Percentiles rank a stretch among this genome's conserved stretches.
Evolutionary conservation across 2,329 filamentous ascomycete species (phyloP).

Genomic region (Coleophoma crateriformis): DNA sequence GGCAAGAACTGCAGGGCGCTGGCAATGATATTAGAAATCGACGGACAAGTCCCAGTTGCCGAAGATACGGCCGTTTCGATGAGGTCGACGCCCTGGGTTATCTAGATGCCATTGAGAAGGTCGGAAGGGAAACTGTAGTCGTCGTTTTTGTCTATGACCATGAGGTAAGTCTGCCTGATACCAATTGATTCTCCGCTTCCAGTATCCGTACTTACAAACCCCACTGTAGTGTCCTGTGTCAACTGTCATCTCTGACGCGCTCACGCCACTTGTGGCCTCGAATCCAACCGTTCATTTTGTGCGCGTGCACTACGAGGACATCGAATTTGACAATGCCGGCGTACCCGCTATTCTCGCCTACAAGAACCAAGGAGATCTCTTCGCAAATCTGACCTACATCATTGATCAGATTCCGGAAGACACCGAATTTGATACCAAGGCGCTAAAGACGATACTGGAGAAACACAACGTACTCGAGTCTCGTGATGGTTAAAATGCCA

Average conservation of each 20-base stretch:
- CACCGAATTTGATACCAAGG: constrained; percentile 49
- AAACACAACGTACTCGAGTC: constrained; percentile 38
- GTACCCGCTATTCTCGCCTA: constrained; percentile 89
- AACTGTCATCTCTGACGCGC: constrained; percentile 69
- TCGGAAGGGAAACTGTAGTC: constrained; percentile 72
- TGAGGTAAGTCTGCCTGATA: constrained; percentile 51
- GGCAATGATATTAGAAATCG: constrained; percentile 53
- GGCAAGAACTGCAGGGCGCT: constrained; percentile 69
- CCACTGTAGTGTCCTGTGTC: constrained; percentile 67
- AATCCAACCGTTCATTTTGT: constrained; percentile 77
- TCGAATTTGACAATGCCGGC: constrained; percentile 86
- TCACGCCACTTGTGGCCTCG: constrained; percentile 67
- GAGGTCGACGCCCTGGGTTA: constrained; percentile 87
- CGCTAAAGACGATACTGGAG: constrained; percentile 46
- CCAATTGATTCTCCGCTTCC: too few relatives aligned
- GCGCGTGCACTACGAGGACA: constrained; percentile 85
- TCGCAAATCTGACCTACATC: constrained; percentile 83
- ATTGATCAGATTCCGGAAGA: constrained; percentile 78
- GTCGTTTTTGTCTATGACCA: constrained; percentile 92
- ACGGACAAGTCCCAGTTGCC: constrained; percentile 69
- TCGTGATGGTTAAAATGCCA: too few relatives aligned
- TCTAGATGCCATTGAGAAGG: constrained; percentile 93
- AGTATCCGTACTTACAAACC: too few relatives aligned
- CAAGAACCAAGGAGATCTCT: constrained; percentile 78
- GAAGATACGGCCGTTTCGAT: constrained; percentile 74